These are phyloP conservation scores for Aureobasidium vineae DNA, from an alignment of 2,329 filamentous ascomycete genomes.

Conservation along the genomic window DNA sequence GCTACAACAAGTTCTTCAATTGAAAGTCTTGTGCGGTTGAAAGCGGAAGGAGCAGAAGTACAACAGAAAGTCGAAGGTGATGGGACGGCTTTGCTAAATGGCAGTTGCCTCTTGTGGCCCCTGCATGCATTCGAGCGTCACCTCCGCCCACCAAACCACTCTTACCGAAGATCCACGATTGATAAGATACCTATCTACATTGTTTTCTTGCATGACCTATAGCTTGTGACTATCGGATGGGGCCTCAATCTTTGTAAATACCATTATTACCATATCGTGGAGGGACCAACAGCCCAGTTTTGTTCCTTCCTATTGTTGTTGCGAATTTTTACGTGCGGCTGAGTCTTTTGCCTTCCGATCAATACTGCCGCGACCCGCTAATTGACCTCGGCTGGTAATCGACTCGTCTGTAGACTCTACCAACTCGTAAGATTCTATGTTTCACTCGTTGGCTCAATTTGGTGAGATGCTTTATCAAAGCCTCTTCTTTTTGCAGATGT, in stretches of 20 bases:
- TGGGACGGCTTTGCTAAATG: background rate
- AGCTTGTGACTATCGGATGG: too few relatives aligned
- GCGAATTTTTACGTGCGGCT: background rate
- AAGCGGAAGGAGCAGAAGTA: constrained; percentile 1
- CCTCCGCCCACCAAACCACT: background rate
- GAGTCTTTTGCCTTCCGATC: constrained; percentile 11
- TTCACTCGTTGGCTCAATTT: background rate
- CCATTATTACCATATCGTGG: background rate
- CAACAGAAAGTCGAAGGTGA: background rate
- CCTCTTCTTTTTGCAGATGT: background rate
- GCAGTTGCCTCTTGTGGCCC: background rate
- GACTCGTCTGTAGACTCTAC: background rate
- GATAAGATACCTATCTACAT: constrained; percentile 23
- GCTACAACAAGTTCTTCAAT: background rate
- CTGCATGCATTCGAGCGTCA: background rate
- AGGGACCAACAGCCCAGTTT: background rate
- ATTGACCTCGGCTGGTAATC: constrained; percentile 1
- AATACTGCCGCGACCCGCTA: background rate
- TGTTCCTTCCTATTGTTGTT: background rate
- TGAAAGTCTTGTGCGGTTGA: background rate
- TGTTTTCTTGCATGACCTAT: background rate
- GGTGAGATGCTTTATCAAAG: background rate
- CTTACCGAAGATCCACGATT: constrained; percentile 26
- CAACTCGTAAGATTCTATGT: background rate
- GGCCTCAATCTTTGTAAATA: too few relatives aligned